phyloP scores from a whole-genome alignment of 179 eudicot genomes.

The Beta lomatogona region DNA sequence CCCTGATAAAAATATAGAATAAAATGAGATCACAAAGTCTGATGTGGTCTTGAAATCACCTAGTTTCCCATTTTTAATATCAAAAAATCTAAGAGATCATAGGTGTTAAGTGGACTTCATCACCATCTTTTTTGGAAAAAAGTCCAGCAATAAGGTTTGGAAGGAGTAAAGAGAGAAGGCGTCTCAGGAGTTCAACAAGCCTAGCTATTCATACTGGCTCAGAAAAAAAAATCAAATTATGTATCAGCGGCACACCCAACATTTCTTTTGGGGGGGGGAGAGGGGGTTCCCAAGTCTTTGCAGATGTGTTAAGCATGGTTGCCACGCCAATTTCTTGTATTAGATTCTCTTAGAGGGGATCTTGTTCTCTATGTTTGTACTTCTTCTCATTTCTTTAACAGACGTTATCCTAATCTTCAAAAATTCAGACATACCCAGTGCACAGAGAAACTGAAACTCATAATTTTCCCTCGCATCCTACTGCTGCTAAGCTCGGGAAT shows the following conservation, averaged over 20 bases:
- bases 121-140: background rate
- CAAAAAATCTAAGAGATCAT: background rate
- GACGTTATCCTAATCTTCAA: too few species aligned
- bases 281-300: background rate
- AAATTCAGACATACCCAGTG: conserved; percentile 62
- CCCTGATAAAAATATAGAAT: background rate
- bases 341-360: too few species aligned
- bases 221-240: background rate
- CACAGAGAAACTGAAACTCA: conserved; percentile 84
- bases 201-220: background rate
- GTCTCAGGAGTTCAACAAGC: background rate
- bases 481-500: conserved; percentile 87
- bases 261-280: too few species aligned
- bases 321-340: background rate
- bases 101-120: background rate
- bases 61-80: too few species aligned
- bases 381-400: background rate
- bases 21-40: background rate
- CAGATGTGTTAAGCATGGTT: background rate
- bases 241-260: too few species aligned
- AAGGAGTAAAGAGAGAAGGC: background rate
- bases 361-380: background rate
- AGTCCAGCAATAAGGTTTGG: background rate
- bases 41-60: too few species aligned
- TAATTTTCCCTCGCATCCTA: conserved; percentile 73